Conservation (phyloP, 352 stramenopile genomes). For the Phytophthora brassicae region DNA sequence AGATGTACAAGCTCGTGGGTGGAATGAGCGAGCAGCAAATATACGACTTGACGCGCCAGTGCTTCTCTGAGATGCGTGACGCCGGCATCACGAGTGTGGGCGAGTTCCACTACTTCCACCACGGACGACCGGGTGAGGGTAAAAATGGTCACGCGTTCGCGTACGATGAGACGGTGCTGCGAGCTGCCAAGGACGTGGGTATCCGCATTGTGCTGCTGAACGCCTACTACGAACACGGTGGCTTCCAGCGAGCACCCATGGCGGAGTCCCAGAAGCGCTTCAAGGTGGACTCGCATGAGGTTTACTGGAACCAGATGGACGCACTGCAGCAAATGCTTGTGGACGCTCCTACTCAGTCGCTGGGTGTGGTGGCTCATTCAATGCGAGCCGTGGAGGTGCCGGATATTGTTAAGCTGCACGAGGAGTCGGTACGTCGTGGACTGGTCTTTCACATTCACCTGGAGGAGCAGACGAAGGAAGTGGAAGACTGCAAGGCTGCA, state of each 20-base stretch:
- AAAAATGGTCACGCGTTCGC: constrained; percentile 47
- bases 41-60: constrained; percentile 69
- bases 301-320: constrained; percentile 78
- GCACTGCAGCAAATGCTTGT: constrained; percentile 30
- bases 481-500: constrained; percentile 71
- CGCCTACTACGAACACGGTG: constrained; percentile 73
- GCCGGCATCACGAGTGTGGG: constrained; percentile 76
- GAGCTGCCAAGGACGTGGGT: constrained; percentile 59
- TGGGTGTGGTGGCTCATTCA: constrained; percentile 77
- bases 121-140: constrained; percentile 40
- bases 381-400: constrained; percentile 65
- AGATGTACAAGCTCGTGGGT: constrained; percentile 83
- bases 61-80: constrained; percentile 79
- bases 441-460: constrained; percentile 75
- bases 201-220: constrained; percentile 79
- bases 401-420: constrained; percentile 65
- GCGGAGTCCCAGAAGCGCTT: constrained; percentile 67
- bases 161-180: constrained; percentile 73
- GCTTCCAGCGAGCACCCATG: constrained; percentile 64
- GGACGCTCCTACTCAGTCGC: constrained; percentile 46
- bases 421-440: constrained; percentile 60
- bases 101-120: constrained; percentile 85
- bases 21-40: constrained; percentile 65
- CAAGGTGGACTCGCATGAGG: constrained; percentile 61
- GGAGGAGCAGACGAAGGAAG: constrained; percentile 73